Base-by-base conservation (phyloP, 257 asterid species). In the Nyctanthes arbortristis region DNA sequence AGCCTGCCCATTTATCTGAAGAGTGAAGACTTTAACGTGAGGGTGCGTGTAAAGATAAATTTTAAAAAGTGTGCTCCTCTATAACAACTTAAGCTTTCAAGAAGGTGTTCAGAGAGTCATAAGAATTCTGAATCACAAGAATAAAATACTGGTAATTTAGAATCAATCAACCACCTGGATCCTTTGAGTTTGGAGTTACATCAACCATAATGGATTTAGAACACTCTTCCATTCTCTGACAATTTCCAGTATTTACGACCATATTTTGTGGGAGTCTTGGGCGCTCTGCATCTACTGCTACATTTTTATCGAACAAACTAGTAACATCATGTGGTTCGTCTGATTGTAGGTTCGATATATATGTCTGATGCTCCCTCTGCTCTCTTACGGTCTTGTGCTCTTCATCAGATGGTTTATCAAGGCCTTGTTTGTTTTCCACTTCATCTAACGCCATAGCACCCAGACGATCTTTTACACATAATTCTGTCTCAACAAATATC, bases 401-500 rank as follows among this genome's bases (percentile, higher is more conserved):
- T 64, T 71, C 70, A 66, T 68, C 32, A 35, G 66, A 68, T 62
- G 76, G 64, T 74, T 63, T 74, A 65, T 75, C 79, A 59, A 34
- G 74, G 68, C 65, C 74, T 59, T 61, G 76, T 64, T 70, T 82
- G 5, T 77, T 68, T 63, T 80, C 93, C 55, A 57, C 73, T 47
- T 79, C 87, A 40, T 70, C 91, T 74, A 85, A 74, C 39, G 71
- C 59, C 82, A 77, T 72, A 45, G 83, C 87, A 67, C 88, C 93
- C 80, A 83, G 62, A 62, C 80, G 70, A 71, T 88, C 88, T 56
- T 79, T 90, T 33, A 86, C 76, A 31, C 82, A 78, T 73, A 74
- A 78, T 58, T 67, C 64, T 63, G 81, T 63, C 71, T 79, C 84
- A 60, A 68, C 73, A 65, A 80, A 78, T 30, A 65, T 69, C 70